Percentiles rank a stretch among this genome's conserved stretches.
Evolutionary conservation across 257 asterid species (phyloP).

Genomic region (Ligustrum vulgare): DNA sequence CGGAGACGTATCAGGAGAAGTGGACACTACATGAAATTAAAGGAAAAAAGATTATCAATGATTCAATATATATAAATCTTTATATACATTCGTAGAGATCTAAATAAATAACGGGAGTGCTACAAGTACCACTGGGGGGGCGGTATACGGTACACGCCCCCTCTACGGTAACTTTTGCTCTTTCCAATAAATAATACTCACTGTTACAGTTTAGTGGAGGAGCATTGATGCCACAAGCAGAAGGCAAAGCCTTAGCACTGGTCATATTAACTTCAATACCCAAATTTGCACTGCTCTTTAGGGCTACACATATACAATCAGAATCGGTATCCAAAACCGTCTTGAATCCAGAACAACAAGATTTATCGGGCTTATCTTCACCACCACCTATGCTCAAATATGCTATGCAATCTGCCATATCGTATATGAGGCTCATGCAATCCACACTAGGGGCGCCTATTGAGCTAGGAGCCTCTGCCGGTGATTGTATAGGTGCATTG

Average conservation of each 20-base stretch:
- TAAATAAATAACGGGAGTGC: no score
- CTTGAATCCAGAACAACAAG: slow-evolving; percentile 25
- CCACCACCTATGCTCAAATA: background rate
- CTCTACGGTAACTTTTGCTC: no score
- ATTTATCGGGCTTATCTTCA: background rate
- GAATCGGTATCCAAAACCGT: slow-evolving; percentile 1
- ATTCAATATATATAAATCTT: no score
- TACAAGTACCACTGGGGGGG: no score
- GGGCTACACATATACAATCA: slow-evolving; percentile 18
- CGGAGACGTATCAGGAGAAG: background rate
- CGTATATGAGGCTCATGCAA: background rate
- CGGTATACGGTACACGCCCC: no score
- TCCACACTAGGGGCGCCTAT: background rate
- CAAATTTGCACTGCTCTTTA: background rate
- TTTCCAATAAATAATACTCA: slow-evolving; percentile 5
- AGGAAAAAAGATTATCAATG: no score
- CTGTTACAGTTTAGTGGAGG: slow-evolving; percentile 26
- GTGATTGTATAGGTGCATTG: background rate
- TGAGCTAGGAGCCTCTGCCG: background rate
- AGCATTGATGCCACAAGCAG: slow-evolving; percentile 18
- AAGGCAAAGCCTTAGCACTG: slow-evolving; percentile 16
- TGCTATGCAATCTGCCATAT: slow-evolving; percentile 13
- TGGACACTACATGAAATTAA: background rate
- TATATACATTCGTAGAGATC: no score
- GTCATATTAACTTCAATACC: slow-evolving; percentile 19